Evolutionary conservation across 2,329 filamentous ascomycete species (phyloP).

Genomic region (Phialemonium atrogriseum): DNA sequence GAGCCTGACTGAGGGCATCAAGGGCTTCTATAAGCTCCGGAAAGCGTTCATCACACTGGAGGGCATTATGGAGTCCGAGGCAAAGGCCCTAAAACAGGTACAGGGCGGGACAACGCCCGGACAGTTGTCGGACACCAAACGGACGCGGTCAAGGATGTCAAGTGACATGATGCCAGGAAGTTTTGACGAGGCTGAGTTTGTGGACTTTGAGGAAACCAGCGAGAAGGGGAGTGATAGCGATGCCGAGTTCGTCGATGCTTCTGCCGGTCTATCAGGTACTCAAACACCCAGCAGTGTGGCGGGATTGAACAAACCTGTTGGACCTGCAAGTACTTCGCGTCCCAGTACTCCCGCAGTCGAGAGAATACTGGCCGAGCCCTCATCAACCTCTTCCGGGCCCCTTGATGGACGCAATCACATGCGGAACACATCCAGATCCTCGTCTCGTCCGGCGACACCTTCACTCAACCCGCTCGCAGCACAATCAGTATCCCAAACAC

Average conservation of each 20-base stretch:
- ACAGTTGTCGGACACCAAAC: no score
- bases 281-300: slow-evolving; percentile 36
- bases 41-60: slow-evolving; percentile 83
- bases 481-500: slow-evolving; percentile 3
- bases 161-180: slow-evolving; percentile 29
- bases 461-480: slow-evolving; percentile 1
- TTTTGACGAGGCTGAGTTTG: slow-evolving; percentile 27
- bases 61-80: slow-evolving; percentile 67
- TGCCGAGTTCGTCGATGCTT: slow-evolving; percentile 48
- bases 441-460: slow-evolving; percentile 3
- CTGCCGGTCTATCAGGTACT: slow-evolving; percentile 35
- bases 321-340: slow-evolving; percentile 1
- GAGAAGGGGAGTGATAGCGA: slow-evolving; percentile 25
- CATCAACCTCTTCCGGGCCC: no score
- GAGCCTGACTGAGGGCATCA: slow-evolving; percentile 82
- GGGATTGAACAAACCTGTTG: slow-evolving; percentile 29
- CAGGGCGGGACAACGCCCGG: slow-evolving; percentile 6
- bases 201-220: slow-evolving; percentile 13
- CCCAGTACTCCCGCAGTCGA: no score
- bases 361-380: no score
- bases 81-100: slow-evolving; percentile 35
- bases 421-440: no score
- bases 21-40: slow-evolving; percentile 84
- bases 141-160: slow-evolving; percentile 8
- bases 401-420: no score